Conservation (phyloP, 805 yeast species). For the Cephaloascus fragrans region DNA sequence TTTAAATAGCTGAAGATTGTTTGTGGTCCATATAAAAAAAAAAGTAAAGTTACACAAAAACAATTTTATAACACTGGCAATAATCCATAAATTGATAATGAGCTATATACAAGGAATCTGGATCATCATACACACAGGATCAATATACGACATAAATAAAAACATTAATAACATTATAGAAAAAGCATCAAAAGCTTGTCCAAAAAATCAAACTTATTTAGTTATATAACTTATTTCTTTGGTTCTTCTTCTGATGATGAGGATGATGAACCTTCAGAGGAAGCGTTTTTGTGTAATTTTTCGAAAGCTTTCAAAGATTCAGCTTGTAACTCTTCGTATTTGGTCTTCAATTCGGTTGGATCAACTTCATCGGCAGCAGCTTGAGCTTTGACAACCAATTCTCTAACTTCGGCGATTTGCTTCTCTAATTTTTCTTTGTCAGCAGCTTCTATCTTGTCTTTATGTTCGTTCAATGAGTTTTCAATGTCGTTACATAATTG, state of each 20-base stretch:
- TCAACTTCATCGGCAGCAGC: conserved; percentile 56
- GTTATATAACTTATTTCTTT: neutral
- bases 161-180: too few relatives aligned
- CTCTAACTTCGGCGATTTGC: conserved; percentile 51
- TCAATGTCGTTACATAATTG: conserved; percentile 52
- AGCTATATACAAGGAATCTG: too few relatives aligned
- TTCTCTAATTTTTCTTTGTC: conserved; percentile 39
- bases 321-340: conserved; percentile 68
- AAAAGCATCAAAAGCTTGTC: too few relatives aligned
- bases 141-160: too few relatives aligned
- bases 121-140: too few relatives aligned
- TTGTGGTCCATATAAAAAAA: too few relatives aligned
- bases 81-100: too few relatives aligned
- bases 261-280: neutral
- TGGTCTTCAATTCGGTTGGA: conserved; percentile 53
- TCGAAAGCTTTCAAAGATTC: conserved; percentile 70
- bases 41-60: too few relatives aligned
- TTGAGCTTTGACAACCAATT: conserved; percentile 55
- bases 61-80: too few relatives aligned
- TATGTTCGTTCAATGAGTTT: conserved; percentile 36
- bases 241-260: neutral
- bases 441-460: conserved; percentile 34
- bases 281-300: conserved; percentile 20
- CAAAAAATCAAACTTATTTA: too few relatives aligned
- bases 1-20: too few relatives aligned